phyloP scores from a whole-genome alignment of 1,284 basidiomycete genomes.

The Meripilus lineatus region DNA sequence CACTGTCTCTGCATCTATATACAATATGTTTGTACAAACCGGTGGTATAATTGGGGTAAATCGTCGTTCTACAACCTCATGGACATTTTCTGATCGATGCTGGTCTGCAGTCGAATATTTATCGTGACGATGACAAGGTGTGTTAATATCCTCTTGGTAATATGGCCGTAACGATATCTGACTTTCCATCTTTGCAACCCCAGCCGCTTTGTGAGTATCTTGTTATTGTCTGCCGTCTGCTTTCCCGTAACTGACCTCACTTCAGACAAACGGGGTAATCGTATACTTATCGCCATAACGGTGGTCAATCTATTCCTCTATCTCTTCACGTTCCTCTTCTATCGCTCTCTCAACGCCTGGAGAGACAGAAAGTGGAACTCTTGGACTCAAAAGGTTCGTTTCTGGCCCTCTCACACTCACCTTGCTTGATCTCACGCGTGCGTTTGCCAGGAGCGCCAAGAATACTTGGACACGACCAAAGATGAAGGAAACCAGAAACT shows the following conservation, averaged over 20 bases:
- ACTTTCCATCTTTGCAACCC: too few relatives aligned
- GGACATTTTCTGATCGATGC: background rate
- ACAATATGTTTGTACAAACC: conserved; percentile 63
- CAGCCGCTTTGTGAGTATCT: conserved; percentile 42
- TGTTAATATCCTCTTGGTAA: conserved; percentile 4
- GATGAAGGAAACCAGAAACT: conserved; percentile 53
- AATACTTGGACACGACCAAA: conserved; percentile 53
- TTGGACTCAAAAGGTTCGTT: conserved; percentile 44
- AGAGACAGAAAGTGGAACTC: conserved; percentile 49
- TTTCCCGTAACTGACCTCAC: background rate
- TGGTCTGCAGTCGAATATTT: conserved; percentile 26
- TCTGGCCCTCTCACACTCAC: background rate
- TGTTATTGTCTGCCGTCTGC: background rate
- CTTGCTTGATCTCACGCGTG: background rate
- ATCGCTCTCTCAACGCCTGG: conserved; percentile 45
- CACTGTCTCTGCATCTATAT: conserved; percentile 51
- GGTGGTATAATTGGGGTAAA: conserved; percentile 46
- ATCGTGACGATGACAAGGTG: conserved; percentile 29
- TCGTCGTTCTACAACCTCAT: conserved; percentile 7
- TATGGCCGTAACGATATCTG: background rate
- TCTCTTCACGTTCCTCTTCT: conserved; percentile 48
- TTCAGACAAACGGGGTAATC: conserved; percentile 37
- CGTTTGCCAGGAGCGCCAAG: conserved; percentile 39
- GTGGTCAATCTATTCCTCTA: conserved; percentile 43
- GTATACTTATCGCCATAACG: conserved; percentile 30